Evolutionary conservation across 2,329 filamentous ascomycete genomes (phyloP).

Genomic region (Penicillium digitatum): DNA sequence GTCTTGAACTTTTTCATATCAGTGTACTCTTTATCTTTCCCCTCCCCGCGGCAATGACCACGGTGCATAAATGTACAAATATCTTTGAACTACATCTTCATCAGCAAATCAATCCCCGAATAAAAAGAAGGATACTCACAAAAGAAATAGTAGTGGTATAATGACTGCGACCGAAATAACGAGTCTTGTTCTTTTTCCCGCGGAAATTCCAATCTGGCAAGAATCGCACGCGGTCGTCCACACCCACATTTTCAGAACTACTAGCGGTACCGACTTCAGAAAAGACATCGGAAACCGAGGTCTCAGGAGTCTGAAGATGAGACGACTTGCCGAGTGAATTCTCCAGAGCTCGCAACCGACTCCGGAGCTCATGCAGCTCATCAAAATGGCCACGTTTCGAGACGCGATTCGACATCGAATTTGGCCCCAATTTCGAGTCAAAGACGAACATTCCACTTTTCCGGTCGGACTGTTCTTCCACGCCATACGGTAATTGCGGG

Average conservation of each 20-base stretch:
- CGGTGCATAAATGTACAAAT: slow-evolving; percentile 25
- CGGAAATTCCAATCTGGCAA: slow-evolving; percentile 30
- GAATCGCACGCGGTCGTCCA: slow-evolving; percentile 29
- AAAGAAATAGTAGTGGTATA: slow-evolving; percentile 31
- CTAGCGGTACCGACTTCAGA: slow-evolving; percentile 13
- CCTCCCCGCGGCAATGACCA: slow-evolving; percentile 14
- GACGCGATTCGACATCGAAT: slow-evolving; percentile 18
- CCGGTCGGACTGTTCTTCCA: slow-evolving; percentile 12
- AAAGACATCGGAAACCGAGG: slow-evolving; percentile 15
- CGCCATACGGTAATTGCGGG: slow-evolving; percentile 7
- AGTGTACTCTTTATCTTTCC: slow-evolving; percentile 22
- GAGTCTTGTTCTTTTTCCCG: slow-evolving; percentile 29
- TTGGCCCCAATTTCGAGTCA: slow-evolving; percentile 29
- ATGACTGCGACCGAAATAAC: slow-evolving; percentile 33
- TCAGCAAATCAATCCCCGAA: slow-evolving; percentile 2
- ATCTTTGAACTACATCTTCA: slow-evolving; percentile 26
- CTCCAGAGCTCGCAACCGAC: slow-evolving; percentile 28
- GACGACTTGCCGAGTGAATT: slow-evolving; percentile 23
- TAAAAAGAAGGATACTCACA: slow-evolving; percentile 19
- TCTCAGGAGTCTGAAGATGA: slow-evolving; percentile 26
- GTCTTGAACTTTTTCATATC: slow-evolving; percentile 30
- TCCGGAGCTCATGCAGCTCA: slow-evolving; percentile 31
- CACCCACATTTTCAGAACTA: slow-evolving; percentile 14
- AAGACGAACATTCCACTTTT: slow-evolving; percentile 33
- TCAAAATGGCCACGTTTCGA: slow-evolving; percentile 25